These are phyloP conservation scores for Juncus inflexus DNA, from an alignment of 176 grass and related monocot genomes.

Conservation along the genomic window DNA sequence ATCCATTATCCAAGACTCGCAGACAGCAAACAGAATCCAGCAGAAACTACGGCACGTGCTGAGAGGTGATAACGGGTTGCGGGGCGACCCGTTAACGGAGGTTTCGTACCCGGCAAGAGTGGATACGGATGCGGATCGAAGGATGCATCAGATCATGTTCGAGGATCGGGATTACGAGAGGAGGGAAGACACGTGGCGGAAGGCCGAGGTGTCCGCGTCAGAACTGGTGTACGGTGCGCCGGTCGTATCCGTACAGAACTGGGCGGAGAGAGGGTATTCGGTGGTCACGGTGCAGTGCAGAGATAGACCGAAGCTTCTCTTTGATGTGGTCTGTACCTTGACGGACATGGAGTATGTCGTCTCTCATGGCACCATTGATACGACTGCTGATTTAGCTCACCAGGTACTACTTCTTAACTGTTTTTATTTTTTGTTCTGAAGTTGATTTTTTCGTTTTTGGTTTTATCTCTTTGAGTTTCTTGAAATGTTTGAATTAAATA, in stretches of 20 bases:
- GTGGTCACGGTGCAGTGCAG: constrained; percentile 72
- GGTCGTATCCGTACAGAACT: constrained; percentile 58
- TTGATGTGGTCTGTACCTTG: constrained; percentile 86
- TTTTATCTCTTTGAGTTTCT: not conserved
- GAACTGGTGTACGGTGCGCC: not conserved
- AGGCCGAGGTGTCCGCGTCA: not conserved
- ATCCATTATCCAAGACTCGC: constrained; percentile 41
- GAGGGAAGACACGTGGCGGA: constrained; percentile 15
- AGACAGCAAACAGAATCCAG: constrained; percentile 44
- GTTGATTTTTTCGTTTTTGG: not conserved
- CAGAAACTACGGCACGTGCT: constrained; percentile 62
- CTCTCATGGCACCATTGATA: constrained; percentile 76
- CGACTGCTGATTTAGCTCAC: constrained; percentile 62
- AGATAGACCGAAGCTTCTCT: constrained; percentile 80
- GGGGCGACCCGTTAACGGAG: constrained; percentile 40
- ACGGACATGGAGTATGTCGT: constrained; percentile 94
- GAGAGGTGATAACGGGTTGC: constrained; percentile 36
- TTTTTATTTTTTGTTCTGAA: constrained; percentile 12
- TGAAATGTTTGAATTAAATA: not conserved
- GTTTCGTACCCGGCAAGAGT: constrained; percentile 23
- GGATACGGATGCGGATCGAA: constrained; percentile 45
- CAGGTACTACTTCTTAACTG: constrained; percentile 41
- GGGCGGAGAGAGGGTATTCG: constrained; percentile 69
- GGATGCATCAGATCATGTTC: constrained; percentile 83
- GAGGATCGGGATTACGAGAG: constrained; percentile 46